These are phyloP conservation scores for Diaporthe longicolla DNA, from an alignment of 2,329 filamentous ascomycete species.

Conservation along the genomic window DNA sequence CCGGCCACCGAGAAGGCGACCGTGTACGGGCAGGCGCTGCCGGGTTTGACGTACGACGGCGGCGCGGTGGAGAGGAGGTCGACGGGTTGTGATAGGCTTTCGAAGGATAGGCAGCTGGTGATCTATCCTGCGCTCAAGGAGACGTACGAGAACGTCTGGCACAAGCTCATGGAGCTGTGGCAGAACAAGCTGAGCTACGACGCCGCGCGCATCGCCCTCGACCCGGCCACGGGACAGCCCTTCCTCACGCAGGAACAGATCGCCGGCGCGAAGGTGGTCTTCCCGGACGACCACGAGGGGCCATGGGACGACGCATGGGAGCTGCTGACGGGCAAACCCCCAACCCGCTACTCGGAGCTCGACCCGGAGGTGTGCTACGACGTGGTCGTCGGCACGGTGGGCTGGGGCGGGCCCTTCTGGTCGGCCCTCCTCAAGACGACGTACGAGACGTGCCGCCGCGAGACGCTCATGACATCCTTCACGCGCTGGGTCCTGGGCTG, in stretches of 20 bases:
- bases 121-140: conserved; percentile 34
- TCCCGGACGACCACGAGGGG: conserved; percentile 27
- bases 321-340: background rate
- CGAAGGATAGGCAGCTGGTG: conserved; percentile 5
- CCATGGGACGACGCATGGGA: conserved; percentile 33
- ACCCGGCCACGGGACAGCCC: conserved; percentile 2
- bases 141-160: conserved; percentile 34
- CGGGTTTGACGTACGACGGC: background rate
- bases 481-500: background rate
- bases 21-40: conserved; percentile 6
- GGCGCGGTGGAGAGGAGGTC: background rate
- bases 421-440: conserved; percentile 24
- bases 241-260: conserved; percentile 4
- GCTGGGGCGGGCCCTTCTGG: conserved; percentile 33
- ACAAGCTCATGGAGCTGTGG: conserved; percentile 36
- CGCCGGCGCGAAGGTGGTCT: conserved; percentile 7
- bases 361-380: conserved; percentile 23
- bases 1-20: background rate
- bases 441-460: conserved; percentile 30
- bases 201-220: conserved; percentile 33
- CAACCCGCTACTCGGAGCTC: conserved; percentile 4
- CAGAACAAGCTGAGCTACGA: conserved; percentile 33
- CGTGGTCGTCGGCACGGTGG: conserved; percentile 23
- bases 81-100: background rate
- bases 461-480: conserved; percentile 27